Evolutionary conservation across 2,329 filamentous ascomycete genomes (phyloP).

Genomic region (Hirsutella rhossiliensis): DNA sequence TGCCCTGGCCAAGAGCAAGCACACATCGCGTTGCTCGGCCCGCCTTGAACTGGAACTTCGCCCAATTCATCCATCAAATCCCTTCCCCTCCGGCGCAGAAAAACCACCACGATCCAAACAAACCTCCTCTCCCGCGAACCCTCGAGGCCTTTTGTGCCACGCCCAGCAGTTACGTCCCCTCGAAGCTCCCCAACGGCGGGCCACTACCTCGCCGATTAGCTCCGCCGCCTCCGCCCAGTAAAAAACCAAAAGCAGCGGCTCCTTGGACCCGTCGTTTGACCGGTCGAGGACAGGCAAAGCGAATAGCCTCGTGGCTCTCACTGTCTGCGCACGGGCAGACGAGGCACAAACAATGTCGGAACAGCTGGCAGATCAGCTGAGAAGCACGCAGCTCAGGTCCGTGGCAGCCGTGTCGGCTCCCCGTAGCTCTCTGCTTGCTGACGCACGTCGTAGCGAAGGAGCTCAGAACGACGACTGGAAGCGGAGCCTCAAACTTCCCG

Average conservation of each 20-base stretch:
- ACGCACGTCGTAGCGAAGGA: constrained; percentile 27
- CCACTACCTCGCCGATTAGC: too few species aligned
- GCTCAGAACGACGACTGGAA: constrained; percentile 55
- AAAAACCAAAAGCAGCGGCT: neutral
- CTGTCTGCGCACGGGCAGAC: constrained; percentile 12
- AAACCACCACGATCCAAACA: constrained; percentile 4
- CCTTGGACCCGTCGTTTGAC: neutral
- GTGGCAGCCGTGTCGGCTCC: constrained; percentile 8
- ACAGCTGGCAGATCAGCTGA: constrained; percentile 32
- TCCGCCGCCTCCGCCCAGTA: neutral
- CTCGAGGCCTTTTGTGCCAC: neutral
- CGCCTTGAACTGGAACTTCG: constrained; percentile 1
- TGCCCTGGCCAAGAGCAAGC: constrained; percentile 11
- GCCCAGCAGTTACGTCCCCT: neutral
- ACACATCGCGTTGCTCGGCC: constrained; percentile 14
- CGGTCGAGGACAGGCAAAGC: neutral
- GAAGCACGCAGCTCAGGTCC: constrained; percentile 28
- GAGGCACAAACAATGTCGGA: constrained; percentile 27
- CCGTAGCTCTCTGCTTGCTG: constrained; percentile 7
- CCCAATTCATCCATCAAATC: constrained; percentile 1
- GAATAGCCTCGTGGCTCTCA: constrained; percentile 7
- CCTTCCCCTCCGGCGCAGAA: constrained; percentile 5
- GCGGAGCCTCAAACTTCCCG: constrained; percentile 56
- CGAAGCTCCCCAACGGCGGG: too few species aligned
- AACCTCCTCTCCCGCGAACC: neutral